These are phyloP conservation scores for Pistacia integerrima DNA, from an alignment of 345 rosid genomes.

Conservation along the genomic window DNA sequence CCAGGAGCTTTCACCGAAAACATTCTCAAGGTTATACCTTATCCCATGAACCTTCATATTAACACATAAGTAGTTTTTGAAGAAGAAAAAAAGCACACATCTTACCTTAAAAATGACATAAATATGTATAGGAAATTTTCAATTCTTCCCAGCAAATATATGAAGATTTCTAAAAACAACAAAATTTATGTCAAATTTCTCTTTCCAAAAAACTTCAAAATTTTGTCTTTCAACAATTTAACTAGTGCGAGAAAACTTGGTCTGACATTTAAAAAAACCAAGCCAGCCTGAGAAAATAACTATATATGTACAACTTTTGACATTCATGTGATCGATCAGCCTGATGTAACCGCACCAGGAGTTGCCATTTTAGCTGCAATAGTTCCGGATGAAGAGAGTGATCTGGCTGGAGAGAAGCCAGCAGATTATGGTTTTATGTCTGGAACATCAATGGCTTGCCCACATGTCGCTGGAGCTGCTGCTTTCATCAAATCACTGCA, in stretches of 20 bases:
- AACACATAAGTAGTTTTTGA: no score
- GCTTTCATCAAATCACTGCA: slow-evolving; percentile 59
- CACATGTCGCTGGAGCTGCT: slow-evolving; percentile 74
- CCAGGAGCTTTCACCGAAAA: slow-evolving; percentile 60
- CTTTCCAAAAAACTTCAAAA: no score
- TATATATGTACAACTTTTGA: not conserved
- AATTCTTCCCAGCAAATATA: no score
- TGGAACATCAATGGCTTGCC: slow-evolving; percentile 88
- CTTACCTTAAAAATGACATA: no score
- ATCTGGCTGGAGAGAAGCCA: slow-evolving; percentile 42
- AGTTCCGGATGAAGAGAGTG: not conserved
- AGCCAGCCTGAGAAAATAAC: no score
- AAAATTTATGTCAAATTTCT: no score
- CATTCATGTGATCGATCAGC: slow-evolving; percentile 35
- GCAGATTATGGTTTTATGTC: slow-evolving; percentile 45
- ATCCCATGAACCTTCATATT: not conserved
- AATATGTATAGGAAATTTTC: no score
- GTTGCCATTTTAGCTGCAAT: slow-evolving; percentile 71
- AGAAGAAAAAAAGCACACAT: no score
- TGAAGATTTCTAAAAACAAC: no score
- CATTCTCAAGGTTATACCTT: slow-evolving; percentile 65
- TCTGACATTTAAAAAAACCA: no score
- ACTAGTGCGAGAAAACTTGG: no score
- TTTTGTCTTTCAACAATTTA: no score
- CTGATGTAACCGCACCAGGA: slow-evolving; percentile 85